These are phyloP conservation scores for Nakazawaea siamensis DNA, from an alignment of 805 yeast genomes.

Conservation along the genomic window DNA sequence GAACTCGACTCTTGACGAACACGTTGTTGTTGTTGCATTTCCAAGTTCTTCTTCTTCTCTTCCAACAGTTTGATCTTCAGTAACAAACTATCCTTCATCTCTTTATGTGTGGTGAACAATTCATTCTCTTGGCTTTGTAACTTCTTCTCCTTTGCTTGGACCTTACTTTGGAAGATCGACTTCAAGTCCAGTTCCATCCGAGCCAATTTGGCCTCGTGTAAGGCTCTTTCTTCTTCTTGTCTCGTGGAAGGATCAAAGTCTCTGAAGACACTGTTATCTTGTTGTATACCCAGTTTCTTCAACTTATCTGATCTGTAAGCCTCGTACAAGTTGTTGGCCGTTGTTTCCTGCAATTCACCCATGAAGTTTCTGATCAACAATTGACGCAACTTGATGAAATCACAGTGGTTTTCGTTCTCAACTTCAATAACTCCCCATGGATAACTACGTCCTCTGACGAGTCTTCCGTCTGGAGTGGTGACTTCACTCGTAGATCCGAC, in stretches of 20 bases:
- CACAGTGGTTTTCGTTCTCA: conserved; percentile 90
- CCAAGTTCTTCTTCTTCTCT: conserved; percentile 80
- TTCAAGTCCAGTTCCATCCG: conserved; percentile 97
- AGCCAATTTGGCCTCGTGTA: conserved; percentile 89
- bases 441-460: conserved; percentile 84
- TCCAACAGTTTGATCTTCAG: conserved; percentile 86
- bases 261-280: conserved; percentile 87
- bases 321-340: conserved; percentile 73
- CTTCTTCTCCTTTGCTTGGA: conserved; percentile 93
- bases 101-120: conserved; percentile 89
- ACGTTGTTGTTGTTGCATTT: conserved; percentile 45
- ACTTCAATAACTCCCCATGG: conserved; percentile 98
- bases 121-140: conserved; percentile 96
- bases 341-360: conserved; percentile 89
- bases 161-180: conserved; percentile 92
- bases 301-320: conserved; percentile 83
- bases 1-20: conserved; percentile 32
- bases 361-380: conserved; percentile 81
- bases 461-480: conserved; percentile 64
- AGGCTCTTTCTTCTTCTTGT: conserved; percentile 87
- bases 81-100: conserved; percentile 89
- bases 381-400: conserved; percentile 83
- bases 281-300: conserved; percentile 75
- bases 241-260: conserved; percentile 89
- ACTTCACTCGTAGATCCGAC: conserved; percentile 80